Evolutionary conservation across 352 stramenopile species (phyloP), one percentile per base, ranked within the genome.

Genomic region (Peronospora farinosa): DNA sequence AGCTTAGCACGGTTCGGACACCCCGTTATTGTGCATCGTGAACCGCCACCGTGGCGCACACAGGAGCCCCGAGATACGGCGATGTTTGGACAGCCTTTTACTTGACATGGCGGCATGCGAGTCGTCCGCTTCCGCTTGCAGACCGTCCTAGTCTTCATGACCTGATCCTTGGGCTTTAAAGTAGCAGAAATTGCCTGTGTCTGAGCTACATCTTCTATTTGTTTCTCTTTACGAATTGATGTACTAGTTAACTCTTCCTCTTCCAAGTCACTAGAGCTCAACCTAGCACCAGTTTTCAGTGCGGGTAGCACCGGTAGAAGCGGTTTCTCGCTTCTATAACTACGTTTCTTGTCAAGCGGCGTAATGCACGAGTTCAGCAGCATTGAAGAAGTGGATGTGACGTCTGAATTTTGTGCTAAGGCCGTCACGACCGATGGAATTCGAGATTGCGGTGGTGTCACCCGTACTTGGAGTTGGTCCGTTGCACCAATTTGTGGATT

Each of bases 1-100:
- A 84, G 25, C 6, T 69, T 61, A 31, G 71, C 74, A 39, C 74
- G 69, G 45, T 84, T 67, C 25, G 69, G 79, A 61, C n/a, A n/a
- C n/a, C n/a, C n/a, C n/a, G n/a, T n/a, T 51, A 66, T 82, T 35
- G 72, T 78, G 43, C 74, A 85, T 17, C 74, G 67, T 5, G 69
- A 82, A 31, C 74, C 74, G 25, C 69, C 72, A 12, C 72, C 72
- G 40, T 83, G 72, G 7, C 72, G 72, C 30, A 83, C 72, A 15
- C 72, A 84, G 28, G 66, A 62, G 7, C 69, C 69, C 10, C 72
- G 40, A 3, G 72, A 84, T 11, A 80, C 69, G 0, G 69, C 69
- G 3, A 72, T 68, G 19, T 71, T 73, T 0, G 60, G 3, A 12
- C 33, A 38, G 13, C 12, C 13, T 16, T 38, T 13, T 5, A 10